phyloP scores from a whole-genome alignment of 2,329 filamentous ascomycete species.

The Calonectria naviculata region DNA sequence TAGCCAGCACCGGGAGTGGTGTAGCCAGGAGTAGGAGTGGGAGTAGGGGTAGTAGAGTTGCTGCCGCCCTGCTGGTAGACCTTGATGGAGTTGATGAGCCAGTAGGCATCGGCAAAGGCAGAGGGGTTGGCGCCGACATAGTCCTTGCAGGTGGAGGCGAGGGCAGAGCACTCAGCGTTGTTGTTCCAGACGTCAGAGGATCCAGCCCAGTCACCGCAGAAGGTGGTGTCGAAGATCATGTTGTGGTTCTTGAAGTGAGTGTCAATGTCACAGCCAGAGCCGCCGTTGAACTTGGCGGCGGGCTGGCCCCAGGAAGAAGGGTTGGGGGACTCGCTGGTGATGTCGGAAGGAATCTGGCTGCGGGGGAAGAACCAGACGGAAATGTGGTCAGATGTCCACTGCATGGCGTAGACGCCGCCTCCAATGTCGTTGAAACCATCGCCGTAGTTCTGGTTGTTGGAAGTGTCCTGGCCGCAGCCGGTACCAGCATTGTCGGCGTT shows the following conservation, averaged over 20 bases:
- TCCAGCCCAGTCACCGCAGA: conserved; percentile 92
- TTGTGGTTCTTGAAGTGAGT: conserved; percentile 77
- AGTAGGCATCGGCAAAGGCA: conserved; percentile 80
- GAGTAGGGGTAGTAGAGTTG: conserved; percentile 20
- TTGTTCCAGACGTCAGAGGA: conserved; percentile 65
- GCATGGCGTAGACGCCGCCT: conserved; percentile 79
- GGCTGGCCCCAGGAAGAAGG: conserved; percentile 77
- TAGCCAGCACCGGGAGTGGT: conserved; percentile 12
- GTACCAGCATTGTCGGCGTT: conserved; percentile 61
- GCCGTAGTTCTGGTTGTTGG: conserved; percentile 68
- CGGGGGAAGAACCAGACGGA: conserved; percentile 86
- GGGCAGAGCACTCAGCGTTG: conserved; percentile 67
- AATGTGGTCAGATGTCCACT: conserved; percentile 81
- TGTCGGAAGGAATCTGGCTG: conserved; percentile 70
- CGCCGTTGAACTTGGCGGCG: conserved; percentile 73
- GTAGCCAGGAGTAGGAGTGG: conserved; percentile 11
- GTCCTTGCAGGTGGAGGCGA: conserved; percentile 74
- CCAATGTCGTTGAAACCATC: conserved; percentile 75
- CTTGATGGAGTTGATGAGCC: conserved; percentile 78
- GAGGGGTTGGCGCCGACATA: conserved; percentile 78
- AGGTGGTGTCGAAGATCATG: conserved; percentile 84
- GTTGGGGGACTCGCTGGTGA: conserved; percentile 68
- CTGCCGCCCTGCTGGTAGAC: conserved; percentile 58
- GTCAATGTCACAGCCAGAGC: conserved; percentile 77
- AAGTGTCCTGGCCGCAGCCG: conserved; percentile 70